These are phyloP conservation scores for Microdochium paspali DNA, from an alignment of 2,329 filamentous ascomycete genomes.

Conservation along the genomic window DNA sequence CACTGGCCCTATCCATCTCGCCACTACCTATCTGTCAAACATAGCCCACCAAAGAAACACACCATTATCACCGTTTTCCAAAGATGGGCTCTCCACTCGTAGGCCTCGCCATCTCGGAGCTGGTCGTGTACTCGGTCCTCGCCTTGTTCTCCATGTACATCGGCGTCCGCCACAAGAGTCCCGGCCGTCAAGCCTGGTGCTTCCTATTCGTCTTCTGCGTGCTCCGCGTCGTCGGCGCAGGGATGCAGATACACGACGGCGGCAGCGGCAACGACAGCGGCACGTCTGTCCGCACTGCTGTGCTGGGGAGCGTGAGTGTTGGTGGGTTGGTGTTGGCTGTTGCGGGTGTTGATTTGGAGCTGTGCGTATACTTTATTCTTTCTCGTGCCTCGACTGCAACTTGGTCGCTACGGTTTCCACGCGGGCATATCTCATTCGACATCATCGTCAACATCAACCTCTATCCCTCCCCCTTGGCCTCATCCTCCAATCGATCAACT, in stretches of 20 bases:
- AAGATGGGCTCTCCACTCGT: background rate
- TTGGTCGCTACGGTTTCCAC: too few relatives aligned
- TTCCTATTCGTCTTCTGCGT: background rate
- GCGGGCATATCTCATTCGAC: too few relatives aligned
- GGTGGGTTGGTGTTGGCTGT: background rate
- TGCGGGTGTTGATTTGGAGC: background rate
- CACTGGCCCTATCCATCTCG: too few relatives aligned
- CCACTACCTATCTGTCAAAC: too few relatives aligned
- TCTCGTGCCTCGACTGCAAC: too few relatives aligned
- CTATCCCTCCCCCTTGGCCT: too few relatives aligned
- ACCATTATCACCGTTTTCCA: too few relatives aligned
- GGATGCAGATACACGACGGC: background rate
- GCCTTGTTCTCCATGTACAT: background rate
- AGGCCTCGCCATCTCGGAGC: background rate
- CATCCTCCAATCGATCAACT: too few relatives aligned
- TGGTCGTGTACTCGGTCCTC: background rate
- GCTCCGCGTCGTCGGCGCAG: background rate
- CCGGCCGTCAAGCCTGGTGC: background rate
- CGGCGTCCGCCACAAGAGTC: background rate
- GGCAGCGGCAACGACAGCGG: background rate
- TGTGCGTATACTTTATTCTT: too few relatives aligned
- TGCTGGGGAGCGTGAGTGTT: background rate
- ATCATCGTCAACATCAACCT: too few relatives aligned
- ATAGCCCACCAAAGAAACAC: too few relatives aligned
- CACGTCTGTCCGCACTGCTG: background rate